phyloP scores from a whole-genome alignment of 1,284 basidiomycete species.

The Ceratobasidium theobromae region DNA sequence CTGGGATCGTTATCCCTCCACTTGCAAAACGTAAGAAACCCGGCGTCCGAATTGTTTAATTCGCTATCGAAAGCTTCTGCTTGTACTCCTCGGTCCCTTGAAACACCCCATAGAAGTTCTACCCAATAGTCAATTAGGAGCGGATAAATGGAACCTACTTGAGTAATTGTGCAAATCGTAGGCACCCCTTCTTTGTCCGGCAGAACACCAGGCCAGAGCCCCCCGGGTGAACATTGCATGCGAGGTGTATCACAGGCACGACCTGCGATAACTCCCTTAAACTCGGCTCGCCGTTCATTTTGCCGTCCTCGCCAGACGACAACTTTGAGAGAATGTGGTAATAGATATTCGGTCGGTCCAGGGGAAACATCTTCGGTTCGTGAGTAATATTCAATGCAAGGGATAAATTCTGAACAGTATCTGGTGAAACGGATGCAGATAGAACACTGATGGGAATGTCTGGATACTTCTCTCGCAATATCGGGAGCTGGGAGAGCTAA shows the following conservation, averaged over 20 bases:
- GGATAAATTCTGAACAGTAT: background rate
- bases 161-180: slow-evolving; percentile 5
- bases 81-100: background rate
- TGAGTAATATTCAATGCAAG: background rate
- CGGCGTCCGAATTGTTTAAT: background rate
- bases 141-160: background rate
- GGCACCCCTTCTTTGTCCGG: background rate
- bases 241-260: background rate
- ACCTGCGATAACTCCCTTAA: slow-evolving; percentile 6
- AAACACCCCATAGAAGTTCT: too few relatives aligned
- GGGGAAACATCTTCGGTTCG: background rate
- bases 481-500: slow-evolving; percentile 5
- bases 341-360: slow-evolving; percentile 22
- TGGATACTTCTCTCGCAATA: slow-evolving; percentile 11
- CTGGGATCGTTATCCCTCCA: slow-evolving; percentile 11
- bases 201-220: slow-evolving; percentile 19
- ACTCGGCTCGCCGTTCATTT: background rate
- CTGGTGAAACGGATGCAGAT: slow-evolving; percentile 20
- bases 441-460: slow-evolving; percentile 1
- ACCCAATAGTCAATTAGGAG: background rate
- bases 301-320: slow-evolving; percentile 3
- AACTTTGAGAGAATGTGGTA: slow-evolving; percentile 4
- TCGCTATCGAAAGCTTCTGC: slow-evolving; percentile 16
- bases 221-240: background rate
- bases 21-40: background rate